phyloP scores from a whole-genome alignment of 1,284 basidiomycete species.

The Waitea zeae region DNA sequence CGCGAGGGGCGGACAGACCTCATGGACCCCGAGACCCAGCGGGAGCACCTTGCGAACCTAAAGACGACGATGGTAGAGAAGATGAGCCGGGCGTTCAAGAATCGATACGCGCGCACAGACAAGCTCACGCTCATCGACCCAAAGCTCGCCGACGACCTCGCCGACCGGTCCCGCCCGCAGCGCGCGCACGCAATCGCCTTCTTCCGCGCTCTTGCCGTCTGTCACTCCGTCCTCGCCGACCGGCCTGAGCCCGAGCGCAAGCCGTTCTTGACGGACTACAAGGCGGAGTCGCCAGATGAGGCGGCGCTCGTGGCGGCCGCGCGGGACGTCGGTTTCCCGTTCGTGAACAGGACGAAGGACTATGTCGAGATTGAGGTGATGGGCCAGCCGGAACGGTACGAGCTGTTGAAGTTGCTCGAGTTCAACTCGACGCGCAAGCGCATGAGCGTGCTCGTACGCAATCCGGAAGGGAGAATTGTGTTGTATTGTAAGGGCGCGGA shows the following conservation, averaged over 20 bases:
- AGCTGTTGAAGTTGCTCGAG: slow-evolving; percentile 69
- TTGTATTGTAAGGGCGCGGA: slow-evolving; percentile 97
- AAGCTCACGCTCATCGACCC: slow-evolving; percentile 85
- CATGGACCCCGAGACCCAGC: slow-evolving; percentile 55
- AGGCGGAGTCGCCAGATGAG: slow-evolving; percentile 92
- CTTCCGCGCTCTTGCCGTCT: slow-evolving; percentile 82
- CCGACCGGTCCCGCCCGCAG: slow-evolving; percentile 43
- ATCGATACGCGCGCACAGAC: slow-evolving; percentile 71
- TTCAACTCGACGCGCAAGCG: slow-evolving; percentile 90
- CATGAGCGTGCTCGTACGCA: slow-evolving; percentile 82
- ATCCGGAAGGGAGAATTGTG: slow-evolving; percentile 66
- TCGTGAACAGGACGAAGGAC: slow-evolving; percentile 63
- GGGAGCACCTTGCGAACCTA: slow-evolving; percentile 39
- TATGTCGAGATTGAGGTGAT: slow-evolving; percentile 81
- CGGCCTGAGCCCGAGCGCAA: slow-evolving; percentile 43
- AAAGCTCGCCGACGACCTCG: slow-evolving; percentile 62
- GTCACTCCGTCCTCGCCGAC: slow-evolving; percentile 82
- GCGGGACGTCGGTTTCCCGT: slow-evolving; percentile 86
- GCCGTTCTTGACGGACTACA: slow-evolving; percentile 71
- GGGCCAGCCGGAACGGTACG: slow-evolving; percentile 76
- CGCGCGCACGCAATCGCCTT: slow-evolving; percentile 63
- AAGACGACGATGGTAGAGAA: slow-evolving; percentile 68
- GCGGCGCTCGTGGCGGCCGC: slow-evolving; percentile 87
- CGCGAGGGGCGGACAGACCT: slow-evolving; percentile 56
- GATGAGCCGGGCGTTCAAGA: slow-evolving; percentile 72